Evolutionary conservation across 306 rosid species (phyloP), one percentile per base, ranked within the genome.

Genomic region (Castanospermum australe): DNA sequence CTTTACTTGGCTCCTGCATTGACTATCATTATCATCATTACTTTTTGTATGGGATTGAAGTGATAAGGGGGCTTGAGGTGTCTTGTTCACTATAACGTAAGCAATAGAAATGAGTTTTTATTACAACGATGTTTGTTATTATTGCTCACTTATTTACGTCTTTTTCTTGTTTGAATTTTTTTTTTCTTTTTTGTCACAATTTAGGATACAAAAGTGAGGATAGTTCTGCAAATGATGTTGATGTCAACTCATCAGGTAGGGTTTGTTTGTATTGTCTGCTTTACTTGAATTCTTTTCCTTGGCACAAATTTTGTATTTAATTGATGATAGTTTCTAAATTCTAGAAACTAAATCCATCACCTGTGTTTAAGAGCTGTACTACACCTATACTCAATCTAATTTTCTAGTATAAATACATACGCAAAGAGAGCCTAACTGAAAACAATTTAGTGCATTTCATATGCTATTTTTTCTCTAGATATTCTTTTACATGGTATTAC

Each of bases 191-290:
- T 11, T 24, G 44, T 9, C 17, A 25, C 62, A n/a, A 64, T 76
- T 57, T 80, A 84, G 90, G 94, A 55, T 84, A 86, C 80, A 71
- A 75, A 67, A 82, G 86, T 65, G 94, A 86, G 85, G 91, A 87
- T 78, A 73, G 84, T 86, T 87, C 90, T 8, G 84, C 48, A 52
- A 82, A 77, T 30, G 90, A 84, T 18, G 64, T 74, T 80, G 86
- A 80, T 64, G 64, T 52, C 36, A 85, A 84, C 62, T 44, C 77
- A 8, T 67, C 91, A 62, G 90, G 88, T 86, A 67, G 8, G 57
- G 13, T 30, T 76, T 75, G 45, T 80, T 57, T 51, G 9, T 1
- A 17, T 54, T 57, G 55, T 83, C 71, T 55, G n/a, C 77, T 55
- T 28, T 28, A 28, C 32, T 1, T 22, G 82, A 67, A 39, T 30